Conservation (phyloP, 257 asterid species). For the Solanum lycopersicoides region DNA sequence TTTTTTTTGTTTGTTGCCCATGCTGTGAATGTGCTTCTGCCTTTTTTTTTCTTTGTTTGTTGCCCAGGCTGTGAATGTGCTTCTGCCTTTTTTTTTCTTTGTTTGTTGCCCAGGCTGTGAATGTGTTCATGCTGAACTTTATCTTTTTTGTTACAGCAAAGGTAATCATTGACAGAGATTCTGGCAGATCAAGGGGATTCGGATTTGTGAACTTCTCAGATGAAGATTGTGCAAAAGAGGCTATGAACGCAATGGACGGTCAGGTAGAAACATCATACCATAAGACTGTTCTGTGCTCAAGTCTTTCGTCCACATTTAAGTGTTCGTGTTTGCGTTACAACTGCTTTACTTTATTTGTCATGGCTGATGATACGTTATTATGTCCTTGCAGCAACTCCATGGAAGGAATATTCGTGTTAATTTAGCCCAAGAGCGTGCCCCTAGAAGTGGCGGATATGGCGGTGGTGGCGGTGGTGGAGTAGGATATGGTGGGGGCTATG, state of each 20-base stretch:
- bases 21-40: background rate
- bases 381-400: slow-evolving; percentile 27
- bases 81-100: background rate
- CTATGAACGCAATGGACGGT: slow-evolving; percentile 77
- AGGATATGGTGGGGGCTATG: slow-evolving; percentile 18
- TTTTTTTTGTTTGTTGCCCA: background rate
- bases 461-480: slow-evolving; percentile 10
- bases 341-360: background rate
- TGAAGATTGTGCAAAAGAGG: slow-evolving; percentile 53
- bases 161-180: slow-evolving; percentile 67
- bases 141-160: slow-evolving; percentile 30
- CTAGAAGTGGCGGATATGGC: slow-evolving; percentile 10
- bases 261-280: slow-evolving; percentile 31
- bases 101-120: background rate
- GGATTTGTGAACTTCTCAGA: slow-evolving; percentile 60
- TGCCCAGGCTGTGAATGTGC: background rate
- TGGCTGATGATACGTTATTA: background rate
- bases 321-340: background rate
- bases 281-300: background rate
- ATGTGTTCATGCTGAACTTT: background rate
- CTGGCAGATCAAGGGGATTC: slow-evolving; percentile 76
- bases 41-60: background rate
- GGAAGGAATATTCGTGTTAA: slow-evolving; percentile 78
- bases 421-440: slow-evolving; percentile 48
- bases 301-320: background rate